Evolutionary conservation across 768 basidiomycete species (phyloP).

Genomic region (Coprinopsis strossmayeri): DNA sequence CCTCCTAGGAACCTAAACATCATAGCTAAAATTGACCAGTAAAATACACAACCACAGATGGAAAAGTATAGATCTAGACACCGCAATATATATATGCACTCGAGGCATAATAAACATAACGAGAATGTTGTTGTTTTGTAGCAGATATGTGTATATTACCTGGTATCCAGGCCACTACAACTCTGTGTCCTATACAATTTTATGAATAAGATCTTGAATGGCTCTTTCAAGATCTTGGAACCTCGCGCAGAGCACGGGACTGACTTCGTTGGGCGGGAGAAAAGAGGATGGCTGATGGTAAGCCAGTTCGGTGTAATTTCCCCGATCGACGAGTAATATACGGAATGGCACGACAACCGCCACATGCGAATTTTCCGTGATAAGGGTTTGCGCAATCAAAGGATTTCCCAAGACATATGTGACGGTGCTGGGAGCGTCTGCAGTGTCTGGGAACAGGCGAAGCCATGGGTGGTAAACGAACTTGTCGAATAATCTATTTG

Average conservation of each 20-base stretch:
- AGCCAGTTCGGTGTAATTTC: neutral
- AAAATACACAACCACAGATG: no score
- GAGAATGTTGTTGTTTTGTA: no score
- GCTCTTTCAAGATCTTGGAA: neutral
- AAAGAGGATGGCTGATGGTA: constrained; percentile 1
- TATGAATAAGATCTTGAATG: neutral
- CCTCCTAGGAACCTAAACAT: no score
- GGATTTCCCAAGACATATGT: constrained; percentile 49
- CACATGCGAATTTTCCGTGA: constrained; percentile 32
- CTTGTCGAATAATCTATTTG: constrained; percentile 34
- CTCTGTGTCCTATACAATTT: neutral
- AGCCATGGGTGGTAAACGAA: constrained; percentile 32
- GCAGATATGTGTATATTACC: no score
- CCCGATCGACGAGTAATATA: constrained; percentile 24
- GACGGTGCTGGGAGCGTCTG: constrained; percentile 23
- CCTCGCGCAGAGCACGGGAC: neutral
- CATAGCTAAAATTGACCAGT: no score
- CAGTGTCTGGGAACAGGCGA: constrained; percentile 21
- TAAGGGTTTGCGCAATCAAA: constrained; percentile 37
- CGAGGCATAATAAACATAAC: no score
- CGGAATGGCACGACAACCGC: constrained; percentile 40
- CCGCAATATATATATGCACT: no score
- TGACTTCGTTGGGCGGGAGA: neutral
- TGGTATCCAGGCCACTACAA: no score
- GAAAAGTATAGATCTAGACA: no score